Conservation (phyloP, 2,329 filamentous ascomycete species). For the Cryphonectria nitschkei region DNA sequence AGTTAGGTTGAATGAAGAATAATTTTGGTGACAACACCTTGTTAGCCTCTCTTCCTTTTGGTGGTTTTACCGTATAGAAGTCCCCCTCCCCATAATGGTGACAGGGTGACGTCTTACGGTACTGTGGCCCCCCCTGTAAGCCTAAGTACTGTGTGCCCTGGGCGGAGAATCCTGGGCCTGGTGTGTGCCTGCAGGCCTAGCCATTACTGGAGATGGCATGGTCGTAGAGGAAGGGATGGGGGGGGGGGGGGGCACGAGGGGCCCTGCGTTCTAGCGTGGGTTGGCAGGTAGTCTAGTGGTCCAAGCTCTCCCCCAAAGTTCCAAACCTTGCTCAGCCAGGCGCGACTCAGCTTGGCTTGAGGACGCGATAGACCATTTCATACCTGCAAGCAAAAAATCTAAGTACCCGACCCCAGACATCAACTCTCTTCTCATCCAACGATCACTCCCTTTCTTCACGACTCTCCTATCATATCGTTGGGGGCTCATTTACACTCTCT, state of each 20-base stretch:
- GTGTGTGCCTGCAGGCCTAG: not conserved
- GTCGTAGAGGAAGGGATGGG: not conserved
- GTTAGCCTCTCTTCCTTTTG: not conserved
- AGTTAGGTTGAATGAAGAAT: not conserved
- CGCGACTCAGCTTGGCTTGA: conserved; percentile 18
- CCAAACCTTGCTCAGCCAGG: conserved; percentile 10
- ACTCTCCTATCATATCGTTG: not conserved
- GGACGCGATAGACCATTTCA: conserved; percentile 18
- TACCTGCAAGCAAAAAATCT: conserved; percentile 22
- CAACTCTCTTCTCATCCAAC: conserved; percentile 7
- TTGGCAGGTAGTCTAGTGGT: conserved; percentile 22
- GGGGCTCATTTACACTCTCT: not conserved
- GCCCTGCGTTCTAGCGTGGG: not conserved
- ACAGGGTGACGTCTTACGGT: not conserved
- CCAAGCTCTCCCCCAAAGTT: conserved; percentile 18
- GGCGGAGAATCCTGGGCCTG: not conserved
- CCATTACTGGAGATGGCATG: not conserved
- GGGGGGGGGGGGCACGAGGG: not conserved
- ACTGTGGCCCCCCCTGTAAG: not conserved
- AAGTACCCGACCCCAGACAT: not conserved
- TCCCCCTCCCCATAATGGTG: not conserved
- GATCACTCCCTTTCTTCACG: not conserved
- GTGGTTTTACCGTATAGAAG: not conserved
- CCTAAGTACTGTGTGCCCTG: not conserved
- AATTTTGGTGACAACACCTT: not conserved